Base-by-base conservation (phyloP, 352 stramenopile species). In the Pythium aquatile region DNA sequence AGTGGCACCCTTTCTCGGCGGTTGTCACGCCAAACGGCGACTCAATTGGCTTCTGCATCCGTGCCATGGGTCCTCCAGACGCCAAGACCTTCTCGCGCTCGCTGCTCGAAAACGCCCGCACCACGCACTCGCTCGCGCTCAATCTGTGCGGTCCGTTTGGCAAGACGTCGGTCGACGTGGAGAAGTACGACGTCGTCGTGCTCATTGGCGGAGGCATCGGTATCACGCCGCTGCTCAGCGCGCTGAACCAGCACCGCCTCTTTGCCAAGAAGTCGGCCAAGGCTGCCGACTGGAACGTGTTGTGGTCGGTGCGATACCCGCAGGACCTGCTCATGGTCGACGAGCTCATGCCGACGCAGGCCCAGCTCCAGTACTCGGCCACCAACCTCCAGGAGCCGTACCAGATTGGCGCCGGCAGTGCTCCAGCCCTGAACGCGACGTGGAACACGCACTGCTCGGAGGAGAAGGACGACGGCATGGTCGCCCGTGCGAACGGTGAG, bases 1-100 rank as follows among this genome's bases (percentile, higher is more conserved):
- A 94, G 65, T 94, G 86, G 84, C 86, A 94, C 44, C 86, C 83
- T 53, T 94, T 94, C 70, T 92, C 84, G 8, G 81, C 83, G 1
- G 81, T 94, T 42, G 83, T 92, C 53, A 90, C 78, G 2, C 70
- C 79, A 1, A 74, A 90, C 17, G 78, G 81, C 40, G 80, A 92
- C 46, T 91, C 86, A 39, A 79, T 94, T 47, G 86, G 81, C n/a
- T 94, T 94, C 42, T 88, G 76, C 55, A 69, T 91, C 28, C 88
- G 81, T 48, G 74, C 76, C 17, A 81, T 87, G 68, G 72, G 74
- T n/a, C 68, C 71, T 11, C 63, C 62, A 5, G 44, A 48, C 39
- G 46, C 33, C 10, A 49, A 66, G 29, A 81, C 81, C 17, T 91
- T 86, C 61, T 89, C 84, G 33, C 74, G 70, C 16, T 66, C 67